Evolutionary conservation across 345 rosid species (phyloP).

Genomic region (Noccaea bulbosa): DNA sequence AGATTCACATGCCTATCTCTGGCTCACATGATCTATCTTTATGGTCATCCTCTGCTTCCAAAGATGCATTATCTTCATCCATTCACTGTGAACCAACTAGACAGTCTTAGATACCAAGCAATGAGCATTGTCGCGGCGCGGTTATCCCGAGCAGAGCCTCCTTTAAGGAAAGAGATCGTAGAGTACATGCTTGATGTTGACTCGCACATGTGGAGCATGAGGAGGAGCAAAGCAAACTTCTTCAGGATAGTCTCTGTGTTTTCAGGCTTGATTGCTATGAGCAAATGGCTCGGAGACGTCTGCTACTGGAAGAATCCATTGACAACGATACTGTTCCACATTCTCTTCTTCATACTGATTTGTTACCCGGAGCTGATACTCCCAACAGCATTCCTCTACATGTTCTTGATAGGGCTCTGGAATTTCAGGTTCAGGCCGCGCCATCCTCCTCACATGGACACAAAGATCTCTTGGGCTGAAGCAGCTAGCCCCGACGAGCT

Average conservation of each 20-base stretch:
- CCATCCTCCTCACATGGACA: constrained; percentile 84
- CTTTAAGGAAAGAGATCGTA: constrained; percentile 78
- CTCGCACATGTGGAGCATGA: constrained; percentile 84
- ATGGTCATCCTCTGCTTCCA: constrained; percentile 77
- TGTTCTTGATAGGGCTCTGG: constrained; percentile 86
- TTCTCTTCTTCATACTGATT: constrained; percentile 69
- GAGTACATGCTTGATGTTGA: constrained; percentile 96
- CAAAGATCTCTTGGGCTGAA: constrained; percentile 85
- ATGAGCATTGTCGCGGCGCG: constrained; percentile 76
- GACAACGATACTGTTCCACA: constrained; percentile 69
- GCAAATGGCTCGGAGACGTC: constrained; percentile 77
- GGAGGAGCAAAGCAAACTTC: constrained; percentile 61
- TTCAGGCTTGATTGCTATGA: constrained; percentile 63
- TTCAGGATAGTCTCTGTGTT: constrained; percentile 77
- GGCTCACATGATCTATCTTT: constrained; percentile 71
- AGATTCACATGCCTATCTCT: constrained; percentile 77
- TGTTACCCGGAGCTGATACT: constrained; percentile 86
- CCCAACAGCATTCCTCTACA: constrained; percentile 74
- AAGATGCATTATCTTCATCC: constrained; percentile 91
- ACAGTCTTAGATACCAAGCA: constrained; percentile 76
- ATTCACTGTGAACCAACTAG: constrained; percentile 80
- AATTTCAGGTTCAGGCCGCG: constrained; percentile 68
- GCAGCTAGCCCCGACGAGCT: constrained; percentile 77
- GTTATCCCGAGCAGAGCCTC: constrained; percentile 81
- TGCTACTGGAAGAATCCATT: constrained; percentile 79